Evolutionary conservation across 2,329 filamentous ascomycete species (phyloP).

Genomic region (Verticillium nonalfalfae): DNA sequence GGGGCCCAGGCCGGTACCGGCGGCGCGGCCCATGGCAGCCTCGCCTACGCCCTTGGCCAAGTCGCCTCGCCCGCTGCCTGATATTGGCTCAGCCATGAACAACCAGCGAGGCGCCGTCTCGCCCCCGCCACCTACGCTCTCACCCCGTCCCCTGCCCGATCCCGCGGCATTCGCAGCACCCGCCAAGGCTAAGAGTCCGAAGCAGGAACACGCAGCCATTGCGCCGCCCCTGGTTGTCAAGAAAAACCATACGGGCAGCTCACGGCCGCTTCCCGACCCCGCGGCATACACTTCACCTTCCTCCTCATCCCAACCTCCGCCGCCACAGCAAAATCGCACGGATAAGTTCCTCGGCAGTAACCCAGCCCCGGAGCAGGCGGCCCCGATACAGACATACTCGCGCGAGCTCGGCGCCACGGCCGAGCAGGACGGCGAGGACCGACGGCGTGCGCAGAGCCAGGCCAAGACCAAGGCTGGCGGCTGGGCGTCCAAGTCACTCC

Average conservation of each 20-base stretch:
- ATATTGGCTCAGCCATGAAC: conserved; percentile 4
- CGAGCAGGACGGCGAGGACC: conserved; percentile 58
- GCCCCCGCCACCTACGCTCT: conserved; percentile 18
- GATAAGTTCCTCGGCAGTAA: conserved; percentile 52
- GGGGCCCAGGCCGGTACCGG: conserved; percentile 3
- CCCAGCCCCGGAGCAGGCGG: conserved; percentile 34
- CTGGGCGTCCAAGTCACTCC: conserved; percentile 61
- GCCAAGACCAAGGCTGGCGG: conserved; percentile 55
- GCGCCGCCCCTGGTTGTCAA: conserved; percentile 21
- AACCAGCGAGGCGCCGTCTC: conserved; percentile 10
- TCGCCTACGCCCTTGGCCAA: conserved; percentile 13
- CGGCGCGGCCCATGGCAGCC: background rate
- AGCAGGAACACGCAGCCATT: conserved; percentile 25
- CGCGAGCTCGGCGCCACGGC: conserved; percentile 49
- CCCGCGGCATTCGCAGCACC: conserved; percentile 21
- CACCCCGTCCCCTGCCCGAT: conserved; percentile 33
- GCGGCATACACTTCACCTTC: conserved; percentile 19
- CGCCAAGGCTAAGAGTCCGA: conserved; percentile 8
- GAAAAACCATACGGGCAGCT: conserved; percentile 28
- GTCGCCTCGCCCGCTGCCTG: conserved; percentile 15
- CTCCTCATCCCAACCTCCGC: conserved; percentile 10
- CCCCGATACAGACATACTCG: conserved; percentile 43
- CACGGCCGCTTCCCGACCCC: conserved; percentile 49
- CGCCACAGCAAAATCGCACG: conserved; percentile 35
- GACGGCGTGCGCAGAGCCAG: conserved; percentile 52